Evolutionary conservation across 306 rosid genomes (phyloP).

Genomic region (Delonix regia): DNA sequence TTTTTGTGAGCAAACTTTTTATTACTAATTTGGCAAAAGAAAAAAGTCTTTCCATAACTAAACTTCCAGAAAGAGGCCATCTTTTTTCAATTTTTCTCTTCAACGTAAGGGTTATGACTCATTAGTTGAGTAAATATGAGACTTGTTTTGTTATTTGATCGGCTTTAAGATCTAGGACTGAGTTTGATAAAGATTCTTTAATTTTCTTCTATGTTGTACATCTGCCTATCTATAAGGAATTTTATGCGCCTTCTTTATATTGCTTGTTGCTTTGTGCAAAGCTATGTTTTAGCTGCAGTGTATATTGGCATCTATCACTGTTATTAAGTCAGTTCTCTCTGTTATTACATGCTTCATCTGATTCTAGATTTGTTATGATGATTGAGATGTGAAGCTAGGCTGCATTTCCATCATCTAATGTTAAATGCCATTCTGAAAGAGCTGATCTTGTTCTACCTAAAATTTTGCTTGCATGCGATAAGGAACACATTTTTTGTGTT

Average conservation of each 20-base stretch:
- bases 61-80: conserved; percentile 6
- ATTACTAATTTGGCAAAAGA: too few species aligned
- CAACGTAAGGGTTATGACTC: not conserved
- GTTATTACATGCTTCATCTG: conserved; percentile 19
- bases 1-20: conserved; percentile 3
- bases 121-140: not conserved
- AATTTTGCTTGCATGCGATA: not conserved
- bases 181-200: not conserved
- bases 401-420: conserved; percentile 19
- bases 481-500: not conserved
- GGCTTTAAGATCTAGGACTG: not conserved
- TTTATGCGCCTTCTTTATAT: conserved; percentile 8
- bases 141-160: not conserved
- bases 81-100: conserved; percentile 2
- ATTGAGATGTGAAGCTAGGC: conserved; percentile 21
- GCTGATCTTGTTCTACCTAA: conserved; percentile 3
- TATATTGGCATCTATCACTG: too few species aligned
- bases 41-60: too few species aligned
- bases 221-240: not conserved
- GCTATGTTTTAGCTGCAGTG: too few species aligned
- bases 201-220: not conserved
- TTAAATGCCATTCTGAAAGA: not conserved
- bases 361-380: conserved; percentile 16
- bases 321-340: not conserved
- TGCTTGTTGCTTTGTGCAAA: not conserved